phyloP scores from a whole-genome alignment of 2,329 filamentous ascomycete genomes.

The Macrophomina tecta region DNA sequence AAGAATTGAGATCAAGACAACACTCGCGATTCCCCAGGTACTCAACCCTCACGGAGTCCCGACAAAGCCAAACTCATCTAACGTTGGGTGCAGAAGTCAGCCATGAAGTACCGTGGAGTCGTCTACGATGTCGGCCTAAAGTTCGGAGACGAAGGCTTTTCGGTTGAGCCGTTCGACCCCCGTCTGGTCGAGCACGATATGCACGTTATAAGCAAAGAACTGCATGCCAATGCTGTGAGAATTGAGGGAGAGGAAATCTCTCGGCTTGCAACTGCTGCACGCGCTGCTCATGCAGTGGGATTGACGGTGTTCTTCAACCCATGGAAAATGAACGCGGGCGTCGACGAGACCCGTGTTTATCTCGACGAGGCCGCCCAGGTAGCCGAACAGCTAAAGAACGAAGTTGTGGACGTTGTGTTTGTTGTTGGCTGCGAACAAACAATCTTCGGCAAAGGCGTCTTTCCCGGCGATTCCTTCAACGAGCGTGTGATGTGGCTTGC shows the following conservation, averaged over 20 bases:
- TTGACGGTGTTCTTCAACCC: constrained; percentile 3
- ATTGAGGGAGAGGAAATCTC: not conserved
- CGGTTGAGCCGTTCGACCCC: not conserved
- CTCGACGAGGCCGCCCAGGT: not conserved
- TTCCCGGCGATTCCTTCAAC: not conserved
- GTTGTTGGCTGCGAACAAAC: not conserved
- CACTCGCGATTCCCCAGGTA: not conserved
- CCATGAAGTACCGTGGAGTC: constrained; percentile 6
- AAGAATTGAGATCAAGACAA: not conserved
- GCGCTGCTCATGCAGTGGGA: not conserved
- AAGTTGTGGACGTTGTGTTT: not conserved
- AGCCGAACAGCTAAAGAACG: not conserved
- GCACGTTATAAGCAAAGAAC: not conserved
- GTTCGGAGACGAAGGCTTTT: not conserved
- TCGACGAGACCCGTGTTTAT: not conserved
- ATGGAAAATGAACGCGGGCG: not conserved
- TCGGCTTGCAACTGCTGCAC: not conserved
- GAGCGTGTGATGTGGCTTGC: not conserved
- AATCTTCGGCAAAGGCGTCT: not conserved
- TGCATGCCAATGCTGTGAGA: not conserved
- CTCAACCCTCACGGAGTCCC: not conserved
- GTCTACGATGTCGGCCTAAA: not conserved
- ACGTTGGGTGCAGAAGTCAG: not conserved
- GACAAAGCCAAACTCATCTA: not conserved
- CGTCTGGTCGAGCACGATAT: not conserved